A percentile compares a stretch with the other conserved stretches of the same genome.
phyloP scores from a whole-genome alignment of 2,329 filamentous ascomycete genomes.

The Harringtonia aguacate region DNA sequence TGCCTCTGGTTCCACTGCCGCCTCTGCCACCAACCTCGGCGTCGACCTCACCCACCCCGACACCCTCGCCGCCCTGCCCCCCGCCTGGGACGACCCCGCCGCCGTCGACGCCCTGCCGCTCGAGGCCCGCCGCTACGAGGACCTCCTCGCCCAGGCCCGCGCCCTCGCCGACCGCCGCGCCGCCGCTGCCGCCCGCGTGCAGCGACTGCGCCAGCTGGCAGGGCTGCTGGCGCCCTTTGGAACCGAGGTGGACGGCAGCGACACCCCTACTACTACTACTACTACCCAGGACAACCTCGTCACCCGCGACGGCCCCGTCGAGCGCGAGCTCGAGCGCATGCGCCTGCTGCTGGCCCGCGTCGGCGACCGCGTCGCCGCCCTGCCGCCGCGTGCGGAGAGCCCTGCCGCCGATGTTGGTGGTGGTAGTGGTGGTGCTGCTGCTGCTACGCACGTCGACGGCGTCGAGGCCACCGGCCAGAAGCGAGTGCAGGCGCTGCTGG shows the following conservation, averaged over 20 bases:
- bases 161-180: conserved; percentile 35
- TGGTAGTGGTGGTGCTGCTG: neutral
- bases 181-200: conserved; percentile 24
- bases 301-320: conserved; percentile 53
- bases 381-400: conserved; percentile 13
- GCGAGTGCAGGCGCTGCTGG: conserved; percentile 31
- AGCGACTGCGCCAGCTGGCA: conserved; percentile 37
- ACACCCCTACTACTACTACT: too few species aligned
- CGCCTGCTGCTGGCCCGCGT: conserved; percentile 51
- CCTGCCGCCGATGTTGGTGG: neutral
- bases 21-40: neutral
- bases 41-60: conserved; percentile 21
- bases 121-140: conserved; percentile 40
- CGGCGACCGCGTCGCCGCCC: conserved; percentile 35
- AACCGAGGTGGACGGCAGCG: conserved; percentile 11
- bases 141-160: conserved; percentile 36
- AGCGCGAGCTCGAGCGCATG: conserved; percentile 56
- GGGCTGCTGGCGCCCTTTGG: conserved; percentile 38
- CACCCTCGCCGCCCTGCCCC: conserved; percentile 35
- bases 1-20: too few species aligned
- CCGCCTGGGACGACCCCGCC: conserved; percentile 31
- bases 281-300: conserved; percentile 53
- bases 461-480: conserved; percentile 27
- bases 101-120: conserved; percentile 27
- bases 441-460: conserved; percentile 19